Evolutionary conservation across 2,329 filamentous ascomycete genomes (phyloP), one percentile per base, ranked within the genome.

Genomic region (Helminthosporium solani): DNA sequence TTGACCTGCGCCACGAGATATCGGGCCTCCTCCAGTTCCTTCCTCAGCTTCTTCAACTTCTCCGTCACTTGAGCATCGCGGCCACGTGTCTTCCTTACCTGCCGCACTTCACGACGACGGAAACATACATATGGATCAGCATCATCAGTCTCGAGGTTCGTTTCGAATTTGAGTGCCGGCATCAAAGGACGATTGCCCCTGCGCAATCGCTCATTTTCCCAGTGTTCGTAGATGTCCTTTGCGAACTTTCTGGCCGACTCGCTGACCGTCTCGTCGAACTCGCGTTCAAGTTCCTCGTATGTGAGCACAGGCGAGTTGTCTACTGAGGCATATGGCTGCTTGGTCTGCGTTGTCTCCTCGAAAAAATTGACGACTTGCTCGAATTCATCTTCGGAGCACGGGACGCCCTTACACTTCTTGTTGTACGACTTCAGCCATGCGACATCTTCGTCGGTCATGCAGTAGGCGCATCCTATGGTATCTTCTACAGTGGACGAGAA

Each of bases 401-500:
- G 81, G 21, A 78, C 76, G 37, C 76, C 65, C 56, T 69, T 76
- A 60, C 84, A 77, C 73, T 87, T 91, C 58, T 83, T 77, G 74
- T 97, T 99, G 75, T 94, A 86, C 57, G 82, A 79, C 65, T 86
- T 88, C 60, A 99, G 81, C 66, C 89, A 96, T 45, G 80, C 82
- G 69, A 90, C 87, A 73, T 99, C 94, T 64, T 95, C 90, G 56
- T 86, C 85, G 21, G 85, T 91, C 87, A 97, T 92, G 74, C 95
- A 90, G 84, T 99, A 99, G 61, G 86, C 83, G 67, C 86, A 88
- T 62, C 88, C 88, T 64, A 90, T 86, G 62, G 87, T 95, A 73
- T 99, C 94, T 74, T 99, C 94, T 51, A 99, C 92, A 2, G 94
- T 99, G 57, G 95, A 92, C 54, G 94, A 97, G 75, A 95, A 97